Conservation (phyloP, 345 rosid genomes). For the Brassica rapa region DNA sequence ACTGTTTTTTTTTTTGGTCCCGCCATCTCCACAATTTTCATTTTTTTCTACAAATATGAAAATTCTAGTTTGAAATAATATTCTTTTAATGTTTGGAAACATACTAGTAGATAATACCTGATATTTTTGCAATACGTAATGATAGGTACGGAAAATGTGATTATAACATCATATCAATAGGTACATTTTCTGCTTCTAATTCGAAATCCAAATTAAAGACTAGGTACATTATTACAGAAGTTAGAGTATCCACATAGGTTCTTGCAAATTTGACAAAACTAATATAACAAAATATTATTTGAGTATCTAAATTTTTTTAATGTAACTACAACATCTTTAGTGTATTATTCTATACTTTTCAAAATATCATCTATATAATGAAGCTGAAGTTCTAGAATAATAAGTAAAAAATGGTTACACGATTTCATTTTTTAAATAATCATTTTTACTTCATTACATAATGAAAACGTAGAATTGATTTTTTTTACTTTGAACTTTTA, state of each 20-base stretch:
- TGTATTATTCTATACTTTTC: not conserved
- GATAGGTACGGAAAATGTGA: slow-evolving; percentile 32
- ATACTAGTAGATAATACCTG: not conserved
- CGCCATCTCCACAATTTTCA: slow-evolving; percentile 20
- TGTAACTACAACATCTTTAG: not conserved
- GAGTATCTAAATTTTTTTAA: not conserved
- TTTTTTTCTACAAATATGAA: not conserved
- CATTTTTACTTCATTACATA: not conserved
- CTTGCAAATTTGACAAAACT: not conserved
- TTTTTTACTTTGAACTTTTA: not conserved
- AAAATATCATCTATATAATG: not conserved
- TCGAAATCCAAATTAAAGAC: not conserved
- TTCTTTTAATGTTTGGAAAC: not conserved
- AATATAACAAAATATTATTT: no score
- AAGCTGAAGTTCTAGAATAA: not conserved
- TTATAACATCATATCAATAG: slow-evolving; percentile 12
- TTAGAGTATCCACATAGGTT: not conserved
- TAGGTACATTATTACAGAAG: not conserved
- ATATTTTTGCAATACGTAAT: not conserved
- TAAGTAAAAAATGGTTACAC: not conserved
- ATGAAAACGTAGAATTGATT: not conserved
- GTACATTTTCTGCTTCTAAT: not conserved
- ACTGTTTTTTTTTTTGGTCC: slow-evolving; percentile 28
- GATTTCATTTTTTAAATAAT: not conserved
- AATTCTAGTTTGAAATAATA: not conserved